Evolutionary conservation across 2,329 filamentous ascomycete genomes (phyloP), one percentile per base, ranked within the genome.

Genomic region (Neopestalotiopsis sp.): DNA sequence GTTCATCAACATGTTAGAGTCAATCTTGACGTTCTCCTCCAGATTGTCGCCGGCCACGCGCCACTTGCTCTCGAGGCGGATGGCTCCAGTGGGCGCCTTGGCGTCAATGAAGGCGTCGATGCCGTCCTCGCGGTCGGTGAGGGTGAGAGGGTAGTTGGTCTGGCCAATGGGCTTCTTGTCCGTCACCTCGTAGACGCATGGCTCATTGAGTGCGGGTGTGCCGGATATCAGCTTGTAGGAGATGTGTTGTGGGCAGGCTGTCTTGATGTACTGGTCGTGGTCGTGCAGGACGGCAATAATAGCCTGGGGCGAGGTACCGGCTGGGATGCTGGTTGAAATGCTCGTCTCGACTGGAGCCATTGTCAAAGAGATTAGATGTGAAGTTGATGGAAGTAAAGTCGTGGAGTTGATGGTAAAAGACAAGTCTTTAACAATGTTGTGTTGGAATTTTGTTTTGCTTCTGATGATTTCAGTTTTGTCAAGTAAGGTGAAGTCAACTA

Each of bases 221-320:
- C 70, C 73, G 4, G 71, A 71, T 1, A 73, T 7, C 49, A 63
- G 74, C 32, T 45, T 67, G 69, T 73, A 74, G 38, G 69, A 71
- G 49, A 77, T 70, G 17, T 76, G 70, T 20, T 74, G 70, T 20
- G 75, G 75, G 40, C 73, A 75, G 1, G 75, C 75, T 9, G 69
- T 74, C 6, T 69, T 70, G 71, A 78, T 76, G 73, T 76, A 76
- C 1, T 63, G 40, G 82, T 90, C 74, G 71, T 77, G 74, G 76
- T 94, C 89, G 65, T 87, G 82, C 5, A 79, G 75, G 24, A 70
- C 68, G 32, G 70, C 66, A 30, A 76, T 68, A 58, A 78, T 70
- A 56, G 73, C 70, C 17, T 73, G 65, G 17, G 73, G 70, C 5
- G 67, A 38, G 5, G 73, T 59, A 65, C 71, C 73, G n/a, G 71